Percentiles rank a stretch among this genome's conserved stretches.
Evolutionary conservation across 75 land plant genomes (phyloP).

Genomic region (Pinus taeda): DNA sequence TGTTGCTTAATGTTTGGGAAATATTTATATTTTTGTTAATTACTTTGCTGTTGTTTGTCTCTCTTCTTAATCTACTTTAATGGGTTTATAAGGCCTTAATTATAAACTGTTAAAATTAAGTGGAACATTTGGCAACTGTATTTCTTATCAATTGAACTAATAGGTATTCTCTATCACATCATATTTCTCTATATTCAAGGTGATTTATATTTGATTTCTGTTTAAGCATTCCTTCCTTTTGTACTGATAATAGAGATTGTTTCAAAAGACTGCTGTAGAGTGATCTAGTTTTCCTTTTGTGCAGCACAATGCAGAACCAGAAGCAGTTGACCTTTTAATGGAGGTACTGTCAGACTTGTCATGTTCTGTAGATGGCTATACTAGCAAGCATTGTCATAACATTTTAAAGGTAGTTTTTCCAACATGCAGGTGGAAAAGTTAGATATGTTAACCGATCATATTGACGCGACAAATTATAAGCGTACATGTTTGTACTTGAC

Average conservation of each 20-base stretch:
- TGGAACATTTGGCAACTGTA: not conserved
- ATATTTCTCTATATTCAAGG: not conserved
- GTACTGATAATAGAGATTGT: not conserved
- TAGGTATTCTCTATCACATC: not conserved
- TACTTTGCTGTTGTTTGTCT: not conserved
- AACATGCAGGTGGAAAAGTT: slow-evolving; percentile 81
- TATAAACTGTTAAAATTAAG: not conserved
- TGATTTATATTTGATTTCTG: not conserved
- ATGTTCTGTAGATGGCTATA: not conserved
- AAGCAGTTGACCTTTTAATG: slow-evolving; percentile 98
- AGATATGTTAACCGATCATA: slow-evolving; percentile 73
- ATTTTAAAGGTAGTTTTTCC: not conserved
- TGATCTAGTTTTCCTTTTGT: slow-evolving; percentile 6
- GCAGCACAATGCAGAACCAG: slow-evolving; percentile 99
- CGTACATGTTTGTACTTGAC: slow-evolving; percentile 88
- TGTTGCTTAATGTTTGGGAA: not conserved
- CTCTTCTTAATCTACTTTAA: not conserved
- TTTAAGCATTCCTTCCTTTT: not conserved
- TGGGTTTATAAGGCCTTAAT: not conserved
- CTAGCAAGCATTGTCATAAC: not conserved
- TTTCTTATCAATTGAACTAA: not conserved
- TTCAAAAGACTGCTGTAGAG: not conserved
- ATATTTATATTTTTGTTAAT: not conserved
- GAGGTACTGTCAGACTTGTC: slow-evolving; percentile 53
- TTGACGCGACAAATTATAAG: slow-evolving; percentile 80